Evolutionary conservation across 225 moss, liverwort and hornwort genomes (phyloP).

Genomic region (Bryoerythrophyllum caledonicum): DNA sequence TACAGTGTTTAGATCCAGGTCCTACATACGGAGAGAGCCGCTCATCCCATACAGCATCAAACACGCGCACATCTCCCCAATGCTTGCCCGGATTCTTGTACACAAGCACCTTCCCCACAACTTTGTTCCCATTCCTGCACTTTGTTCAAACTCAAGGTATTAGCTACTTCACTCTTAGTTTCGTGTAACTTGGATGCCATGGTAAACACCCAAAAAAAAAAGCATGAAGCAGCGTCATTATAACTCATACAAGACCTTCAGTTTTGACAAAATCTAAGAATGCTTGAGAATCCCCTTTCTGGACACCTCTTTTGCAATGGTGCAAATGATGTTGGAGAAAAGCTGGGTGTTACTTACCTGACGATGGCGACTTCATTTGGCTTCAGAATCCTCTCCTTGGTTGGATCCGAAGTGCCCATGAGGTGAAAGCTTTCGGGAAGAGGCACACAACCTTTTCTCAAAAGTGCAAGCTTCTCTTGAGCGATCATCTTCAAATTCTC

Average conservation of each 20-base stretch:
- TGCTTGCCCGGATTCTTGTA: conserved; percentile 79
- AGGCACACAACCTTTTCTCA: conserved; percentile 62
- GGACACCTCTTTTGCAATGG: too few relatives aligned
- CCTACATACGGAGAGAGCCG: conserved; percentile 55
- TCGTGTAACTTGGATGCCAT: too few relatives aligned
- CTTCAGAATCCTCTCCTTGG: conserved; percentile 56
- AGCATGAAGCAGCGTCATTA: too few relatives aligned
- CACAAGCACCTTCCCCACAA: conserved; percentile 62
- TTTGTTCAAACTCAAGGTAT: not conserved
- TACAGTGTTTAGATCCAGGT: conserved; percentile 43
- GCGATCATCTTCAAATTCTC: conserved; percentile 48
- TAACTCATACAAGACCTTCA: too few relatives aligned
- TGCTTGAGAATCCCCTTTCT: too few relatives aligned
- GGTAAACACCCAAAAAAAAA: too few relatives aligned
- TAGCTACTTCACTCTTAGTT: too few relatives aligned
- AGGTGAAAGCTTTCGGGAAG: conserved; percentile 56
- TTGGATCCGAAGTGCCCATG: conserved; percentile 90
- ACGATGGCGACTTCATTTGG: conserved; percentile 65
- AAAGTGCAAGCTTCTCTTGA: conserved; percentile 41
- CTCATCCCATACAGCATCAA: conserved; percentile 64
- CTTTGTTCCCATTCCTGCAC: conserved; percentile 53
- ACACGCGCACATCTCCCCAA: conserved; percentile 69
- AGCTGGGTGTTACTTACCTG: conserved; percentile 54
- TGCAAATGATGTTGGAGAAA: not conserved
- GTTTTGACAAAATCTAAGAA: too few relatives aligned